These are phyloP conservation scores for Allantophomopsis lycopodina DNA, from an alignment of 2,329 filamentous ascomycete genomes.

Conservation along the genomic window DNA sequence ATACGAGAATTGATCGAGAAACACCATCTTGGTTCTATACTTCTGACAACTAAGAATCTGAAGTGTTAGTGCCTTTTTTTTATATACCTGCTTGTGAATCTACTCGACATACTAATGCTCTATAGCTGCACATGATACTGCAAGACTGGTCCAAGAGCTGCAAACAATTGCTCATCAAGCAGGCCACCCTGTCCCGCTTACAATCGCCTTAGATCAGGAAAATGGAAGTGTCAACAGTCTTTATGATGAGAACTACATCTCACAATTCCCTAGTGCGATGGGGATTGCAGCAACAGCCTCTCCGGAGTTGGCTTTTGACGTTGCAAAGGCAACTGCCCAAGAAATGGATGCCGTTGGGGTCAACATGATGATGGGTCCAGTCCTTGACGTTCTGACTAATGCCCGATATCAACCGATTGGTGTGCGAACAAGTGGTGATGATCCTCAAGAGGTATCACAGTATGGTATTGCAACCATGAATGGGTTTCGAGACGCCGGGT, in stretches of 20 bases:
- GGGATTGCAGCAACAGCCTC: constrained; percentile 86
- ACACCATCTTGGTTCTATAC: constrained; percentile 78
- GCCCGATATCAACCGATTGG: constrained; percentile 82
- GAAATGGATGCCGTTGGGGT: constrained; percentile 88
- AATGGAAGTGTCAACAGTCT: constrained; percentile 97
- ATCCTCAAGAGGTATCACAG: constrained; percentile 87
- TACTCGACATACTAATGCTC: constrained; percentile 6
- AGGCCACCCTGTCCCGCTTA: constrained; percentile 75
- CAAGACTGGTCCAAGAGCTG: constrained; percentile 75
- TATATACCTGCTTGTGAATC: no score
- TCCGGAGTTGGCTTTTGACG: constrained; percentile 71
- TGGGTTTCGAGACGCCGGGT: constrained; percentile 81
- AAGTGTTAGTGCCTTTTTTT: constrained; percentile 44
- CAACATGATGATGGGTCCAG: constrained; percentile 89
- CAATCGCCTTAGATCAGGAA: constrained; percentile 91
- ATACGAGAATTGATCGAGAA: constrained; percentile 70
- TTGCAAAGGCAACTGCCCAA: constrained; percentile 85
- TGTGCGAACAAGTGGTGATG: constrained; percentile 79
- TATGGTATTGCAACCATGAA: constrained; percentile 85
- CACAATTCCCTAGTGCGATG: constrained; percentile 95
- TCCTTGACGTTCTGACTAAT: constrained; percentile 88
- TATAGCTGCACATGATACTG: constrained; percentile 80
- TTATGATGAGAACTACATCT: constrained; percentile 90
- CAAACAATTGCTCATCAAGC: constrained; percentile 86
- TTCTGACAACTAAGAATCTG: constrained; percentile 72